Evolutionary conservation across 345 rosid genomes (phyloP).

Genomic region (Firmiana major): DNA sequence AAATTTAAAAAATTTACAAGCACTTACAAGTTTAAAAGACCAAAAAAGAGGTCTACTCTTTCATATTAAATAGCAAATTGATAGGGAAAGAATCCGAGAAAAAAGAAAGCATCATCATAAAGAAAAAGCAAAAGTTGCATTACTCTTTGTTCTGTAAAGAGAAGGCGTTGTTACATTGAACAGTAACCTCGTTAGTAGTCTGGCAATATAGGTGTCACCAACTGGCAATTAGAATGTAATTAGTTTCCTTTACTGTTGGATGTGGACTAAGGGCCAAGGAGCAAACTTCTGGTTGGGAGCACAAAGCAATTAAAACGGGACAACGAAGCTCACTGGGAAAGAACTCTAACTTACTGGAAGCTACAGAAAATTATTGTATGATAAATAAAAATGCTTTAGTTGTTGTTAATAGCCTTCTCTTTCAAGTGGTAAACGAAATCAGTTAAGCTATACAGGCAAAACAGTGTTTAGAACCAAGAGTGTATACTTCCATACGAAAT

Average conservation of each 20-base stretch:
- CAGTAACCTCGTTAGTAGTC: neutral
- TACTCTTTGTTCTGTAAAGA: conserved; percentile 10
- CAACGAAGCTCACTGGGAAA: neutral
- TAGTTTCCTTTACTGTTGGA: neutral
- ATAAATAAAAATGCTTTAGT: neutral
- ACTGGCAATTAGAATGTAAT: neutral
- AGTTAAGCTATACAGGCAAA: neutral
- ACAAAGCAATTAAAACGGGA: neutral
- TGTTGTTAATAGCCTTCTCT: neutral
- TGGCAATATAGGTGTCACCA: neutral
- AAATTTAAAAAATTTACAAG: too few species aligned
- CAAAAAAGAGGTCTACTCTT: neutral
- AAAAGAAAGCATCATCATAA: neutral
- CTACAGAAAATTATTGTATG: neutral
- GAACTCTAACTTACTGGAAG: neutral
- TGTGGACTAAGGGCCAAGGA: neutral
- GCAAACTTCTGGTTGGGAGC: too few species aligned
- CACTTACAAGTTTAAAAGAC: neutral
- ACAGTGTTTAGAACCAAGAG: neutral
- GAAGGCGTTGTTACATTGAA: neutral
- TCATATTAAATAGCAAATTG: neutral
- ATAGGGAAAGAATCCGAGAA: conserved; percentile 3
- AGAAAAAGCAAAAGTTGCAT: conserved; percentile 16
- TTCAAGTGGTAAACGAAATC: neutral
- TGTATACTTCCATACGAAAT: neutral